Conservation (phyloP, 352 stramenopile genomes). For the Globisporangium barbulae region DNA sequence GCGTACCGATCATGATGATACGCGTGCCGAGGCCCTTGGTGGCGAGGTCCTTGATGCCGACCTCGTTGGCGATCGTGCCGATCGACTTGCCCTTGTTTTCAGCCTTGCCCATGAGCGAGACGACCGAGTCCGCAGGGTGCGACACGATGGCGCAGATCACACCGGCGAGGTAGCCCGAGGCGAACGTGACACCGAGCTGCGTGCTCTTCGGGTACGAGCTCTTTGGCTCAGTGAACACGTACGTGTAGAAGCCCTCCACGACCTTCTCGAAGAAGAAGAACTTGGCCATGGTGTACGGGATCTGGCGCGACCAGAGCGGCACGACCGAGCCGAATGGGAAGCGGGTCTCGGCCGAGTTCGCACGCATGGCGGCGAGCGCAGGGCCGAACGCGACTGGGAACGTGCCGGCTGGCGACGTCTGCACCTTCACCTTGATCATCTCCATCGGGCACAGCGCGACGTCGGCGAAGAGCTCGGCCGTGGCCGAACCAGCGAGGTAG, state of each 20-base stretch:
- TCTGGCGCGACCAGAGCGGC: conserved; percentile 90
- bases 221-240: conserved; percentile 91
- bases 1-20: conserved; percentile 96
- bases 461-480: conserved; percentile 93
- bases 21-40: conserved; percentile 90
- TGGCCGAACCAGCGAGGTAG: conserved; percentile 91
- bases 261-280: conserved; percentile 97
- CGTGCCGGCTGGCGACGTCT: conserved; percentile 86
- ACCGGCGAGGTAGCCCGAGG: conserved; percentile 98
- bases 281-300: conserved; percentile 99
- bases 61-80: conserved; percentile 85
- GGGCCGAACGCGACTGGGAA: conserved; percentile 88
- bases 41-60: conserved; percentile 70
- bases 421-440: conserved; percentile 95
- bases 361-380: conserved; percentile 86
- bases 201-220: conserved; percentile 90
- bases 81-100: conserved; percentile 91
- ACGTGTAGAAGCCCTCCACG: conserved; percentile 84
- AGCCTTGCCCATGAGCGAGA: conserved; percentile 95
- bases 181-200: conserved; percentile 96
- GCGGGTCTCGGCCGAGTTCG: conserved; percentile 82
- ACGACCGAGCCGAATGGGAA: conserved; percentile 92
- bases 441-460: conserved; percentile 93
- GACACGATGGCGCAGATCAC: conserved; percentile 99
- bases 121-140: conserved; percentile 98